Percentiles rank a stretch among this genome's conserved stretches.
phyloP scores from a whole-genome alignment of 1,284 basidiomycete genomes.

The Ceratobasidium sp. region DNA sequence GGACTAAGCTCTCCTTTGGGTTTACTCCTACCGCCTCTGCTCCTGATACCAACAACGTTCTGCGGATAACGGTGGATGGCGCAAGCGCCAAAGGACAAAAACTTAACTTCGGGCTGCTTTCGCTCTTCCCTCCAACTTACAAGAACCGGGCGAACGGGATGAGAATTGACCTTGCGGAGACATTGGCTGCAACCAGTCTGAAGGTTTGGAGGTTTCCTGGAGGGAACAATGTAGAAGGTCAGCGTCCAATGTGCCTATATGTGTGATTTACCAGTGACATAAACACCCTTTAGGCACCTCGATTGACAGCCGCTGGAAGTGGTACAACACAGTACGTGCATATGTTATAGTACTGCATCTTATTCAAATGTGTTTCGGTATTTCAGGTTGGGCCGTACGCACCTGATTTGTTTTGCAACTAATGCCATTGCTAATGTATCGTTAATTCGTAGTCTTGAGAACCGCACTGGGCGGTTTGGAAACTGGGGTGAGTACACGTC shows the following conservation, averaged over 20 bases:
- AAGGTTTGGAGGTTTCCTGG: slow-evolving; percentile 76
- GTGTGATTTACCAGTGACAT: not conserved
- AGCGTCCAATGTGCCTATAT: not conserved
- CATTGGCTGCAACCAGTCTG: slow-evolving; percentile 67
- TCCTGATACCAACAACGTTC: slow-evolving; percentile 60
- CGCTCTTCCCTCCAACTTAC: slow-evolving; percentile 78
- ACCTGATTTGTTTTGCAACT: not conserved
- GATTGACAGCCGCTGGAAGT: slow-evolving; percentile 68
- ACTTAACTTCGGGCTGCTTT: slow-evolving; percentile 72
- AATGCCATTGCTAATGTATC: slow-evolving; percentile 13
- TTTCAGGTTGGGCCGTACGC: slow-evolving; percentile 17
- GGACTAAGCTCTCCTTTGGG: slow-evolving; percentile 63
- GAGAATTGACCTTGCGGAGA: slow-evolving; percentile 71
- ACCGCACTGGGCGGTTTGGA: slow-evolving; percentile 60
- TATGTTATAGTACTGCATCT: slow-evolving; percentile 41
- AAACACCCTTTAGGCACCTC: slow-evolving; percentile 51
- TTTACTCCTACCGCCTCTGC: slow-evolving; percentile 61
- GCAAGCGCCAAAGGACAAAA: slow-evolving; percentile 56
- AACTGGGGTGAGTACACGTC: slow-evolving; percentile 64
- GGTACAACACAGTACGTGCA: slow-evolving; percentile 69
- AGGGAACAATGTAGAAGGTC: slow-evolving; percentile 64
- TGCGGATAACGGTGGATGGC: slow-evolving; percentile 64
- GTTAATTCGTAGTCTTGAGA: slow-evolving; percentile 51
- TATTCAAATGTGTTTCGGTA: slow-evolving; percentile 30
- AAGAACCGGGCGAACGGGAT: slow-evolving; percentile 68